phyloP scores from a whole-genome alignment of 306 rosid genomes.

The Vigna angularis region DNA sequence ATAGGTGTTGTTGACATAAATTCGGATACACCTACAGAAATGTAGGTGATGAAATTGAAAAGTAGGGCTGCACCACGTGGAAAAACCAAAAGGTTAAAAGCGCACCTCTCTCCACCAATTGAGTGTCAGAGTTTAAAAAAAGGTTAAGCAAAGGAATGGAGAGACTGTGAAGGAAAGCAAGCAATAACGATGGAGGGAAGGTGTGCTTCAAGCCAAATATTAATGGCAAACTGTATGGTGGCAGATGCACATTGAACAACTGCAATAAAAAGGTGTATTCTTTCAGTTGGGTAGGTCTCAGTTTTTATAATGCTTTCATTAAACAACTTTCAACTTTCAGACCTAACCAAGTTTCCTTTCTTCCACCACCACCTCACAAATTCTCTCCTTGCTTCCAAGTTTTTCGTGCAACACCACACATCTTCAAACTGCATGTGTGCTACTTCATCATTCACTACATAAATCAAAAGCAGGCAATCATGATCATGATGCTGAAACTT shows the following conservation, averaged over 20 bases:
- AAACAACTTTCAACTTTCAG: conserved; percentile 34
- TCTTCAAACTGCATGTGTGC: conserved; percentile 7
- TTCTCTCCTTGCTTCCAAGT: not conserved
- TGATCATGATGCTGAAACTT: conserved; percentile 66
- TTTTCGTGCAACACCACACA: not conserved
- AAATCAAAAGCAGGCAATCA: conserved; percentile 27
- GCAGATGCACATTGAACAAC: conserved; percentile 77
- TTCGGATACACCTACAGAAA: conserved; percentile 18
- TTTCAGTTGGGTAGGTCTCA: conserved; percentile 84
- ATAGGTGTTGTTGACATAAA: conserved; percentile 4
- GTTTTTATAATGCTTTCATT: conserved; percentile 54
- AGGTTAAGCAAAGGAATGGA: conserved; percentile 45
- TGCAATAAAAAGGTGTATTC: conserved; percentile 59
- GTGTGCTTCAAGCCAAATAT: conserved; percentile 42
- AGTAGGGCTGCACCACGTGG: conserved; percentile 57
- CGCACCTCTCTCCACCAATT: conserved; percentile 1
- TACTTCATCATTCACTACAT: not conserved
- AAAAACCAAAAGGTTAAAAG: conserved; percentile 39
- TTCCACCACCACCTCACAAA: conserved; percentile 13
- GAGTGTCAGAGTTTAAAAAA: conserved; percentile 43
- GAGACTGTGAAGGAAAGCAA: conserved; percentile 67
- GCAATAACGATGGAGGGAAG: conserved; percentile 3
- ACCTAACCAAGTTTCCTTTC: not conserved
- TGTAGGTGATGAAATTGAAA: conserved; percentile 42
- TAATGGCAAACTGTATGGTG: conserved; percentile 67